Evolutionary conservation across 176 grass and related monocot species (phyloP).

Genomic region (Oryza meyeriana): DNA sequence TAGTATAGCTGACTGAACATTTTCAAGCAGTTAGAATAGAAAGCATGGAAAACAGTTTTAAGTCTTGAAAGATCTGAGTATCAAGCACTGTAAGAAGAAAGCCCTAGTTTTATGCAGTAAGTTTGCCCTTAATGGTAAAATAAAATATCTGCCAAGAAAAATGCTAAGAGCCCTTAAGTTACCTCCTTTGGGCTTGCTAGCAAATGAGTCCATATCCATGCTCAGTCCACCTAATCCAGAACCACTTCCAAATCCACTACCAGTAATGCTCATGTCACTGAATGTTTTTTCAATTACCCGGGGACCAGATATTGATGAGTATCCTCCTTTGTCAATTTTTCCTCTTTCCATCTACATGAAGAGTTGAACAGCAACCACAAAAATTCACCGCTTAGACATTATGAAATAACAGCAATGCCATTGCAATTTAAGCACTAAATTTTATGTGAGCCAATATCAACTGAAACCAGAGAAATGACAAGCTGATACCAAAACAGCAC

Average conservation of each 20-base stretch:
- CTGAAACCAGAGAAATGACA: background rate
- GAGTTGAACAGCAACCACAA: background rate
- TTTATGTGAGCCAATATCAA: background rate
- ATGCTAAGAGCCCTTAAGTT: background rate
- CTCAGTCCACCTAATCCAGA: conserved; percentile 60
- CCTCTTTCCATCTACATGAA: conserved; percentile 69
- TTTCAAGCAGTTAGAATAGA: background rate
- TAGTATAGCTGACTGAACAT: background rate
- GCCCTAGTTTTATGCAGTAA: background rate
- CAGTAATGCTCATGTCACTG: conserved; percentile 62
- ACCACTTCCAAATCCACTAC: conserved; percentile 71
- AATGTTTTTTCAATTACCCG: conserved; percentile 58
- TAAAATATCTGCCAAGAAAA: background rate
- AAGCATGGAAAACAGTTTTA: background rate
- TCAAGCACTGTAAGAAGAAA: background rate
- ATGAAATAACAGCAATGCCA: background rate
- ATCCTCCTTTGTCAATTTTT: conserved; percentile 77
- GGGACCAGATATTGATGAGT: conserved; percentile 75
- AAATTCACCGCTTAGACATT: conserved; percentile 9
- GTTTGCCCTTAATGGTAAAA: background rate
- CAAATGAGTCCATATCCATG: conserved; percentile 57
- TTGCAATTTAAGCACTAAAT: background rate
- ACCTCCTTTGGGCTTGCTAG: conserved; percentile 68
- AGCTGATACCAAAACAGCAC: background rate
- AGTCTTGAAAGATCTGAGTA: conserved; percentile 10